Percentiles rank a stretch among this genome's conserved stretches.
Evolutionary conservation across 208 protist genomes (phyloP).

Genomic region (Blechomonas ayalai): DNA sequence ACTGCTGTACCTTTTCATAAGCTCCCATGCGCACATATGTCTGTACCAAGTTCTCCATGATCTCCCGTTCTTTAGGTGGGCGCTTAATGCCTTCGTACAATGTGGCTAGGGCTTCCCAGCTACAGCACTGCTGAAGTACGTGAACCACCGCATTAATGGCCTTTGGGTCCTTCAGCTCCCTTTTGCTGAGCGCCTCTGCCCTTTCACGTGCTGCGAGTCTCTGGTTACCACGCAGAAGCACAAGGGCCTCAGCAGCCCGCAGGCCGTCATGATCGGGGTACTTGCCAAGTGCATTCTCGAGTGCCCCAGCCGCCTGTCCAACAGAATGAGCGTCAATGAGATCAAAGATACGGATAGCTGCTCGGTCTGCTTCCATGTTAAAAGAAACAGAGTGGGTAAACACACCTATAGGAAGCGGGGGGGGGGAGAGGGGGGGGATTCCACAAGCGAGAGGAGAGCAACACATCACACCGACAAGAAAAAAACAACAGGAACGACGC

Average conservation of each 20-base stretch:
- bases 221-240: slow-evolving; percentile 33
- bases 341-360: slow-evolving; percentile 48
- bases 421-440: too few species aligned
- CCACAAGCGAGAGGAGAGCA: too few species aligned
- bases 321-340: slow-evolving; percentile 51
- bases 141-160: slow-evolving; percentile 58
- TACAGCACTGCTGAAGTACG: slow-evolving; percentile 65
- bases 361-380: slow-evolving; percentile 37
- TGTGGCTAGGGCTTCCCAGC: slow-evolving; percentile 48
- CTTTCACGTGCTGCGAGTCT: slow-evolving; percentile 26
- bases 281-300: slow-evolving; percentile 54
- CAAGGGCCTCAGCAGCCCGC: slow-evolving; percentile 42
- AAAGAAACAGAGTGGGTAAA: too few species aligned
- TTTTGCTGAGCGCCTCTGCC: slow-evolving; percentile 31
- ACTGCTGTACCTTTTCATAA: slow-evolving; percentile 59
- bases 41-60: slow-evolving; percentile 67
- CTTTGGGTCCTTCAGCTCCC: slow-evolving; percentile 39
- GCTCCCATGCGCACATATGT: slow-evolving; percentile 74
- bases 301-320: slow-evolving; percentile 42
- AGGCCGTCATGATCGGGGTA: slow-evolving; percentile 51
- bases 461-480: too few species aligned
- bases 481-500: too few species aligned
- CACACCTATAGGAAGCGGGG: too few species aligned
- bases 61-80: slow-evolving; percentile 42
- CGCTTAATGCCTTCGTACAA: slow-evolving; percentile 56